A percentile compares a stretch with the other conserved stretches of the same genome.
These are phyloP conservation scores for Diutina scorzettiae DNA, from an alignment of 1,139 yeast species.

Conservation along the genomic window DNA sequence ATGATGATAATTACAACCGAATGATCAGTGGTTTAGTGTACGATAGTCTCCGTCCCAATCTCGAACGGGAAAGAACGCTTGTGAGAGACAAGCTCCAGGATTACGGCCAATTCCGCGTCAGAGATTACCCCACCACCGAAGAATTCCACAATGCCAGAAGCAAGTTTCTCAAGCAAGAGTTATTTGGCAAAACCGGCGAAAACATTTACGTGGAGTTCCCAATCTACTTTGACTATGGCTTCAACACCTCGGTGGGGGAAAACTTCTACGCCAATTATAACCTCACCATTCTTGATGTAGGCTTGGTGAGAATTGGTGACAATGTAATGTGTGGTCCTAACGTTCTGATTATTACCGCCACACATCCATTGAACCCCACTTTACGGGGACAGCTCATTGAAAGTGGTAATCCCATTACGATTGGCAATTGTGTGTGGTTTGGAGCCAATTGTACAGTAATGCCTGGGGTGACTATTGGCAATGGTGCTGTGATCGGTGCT, in stretches of 20 bases:
- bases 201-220: slow-evolving; percentile 39
- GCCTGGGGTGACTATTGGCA: slow-evolving; percentile 60
- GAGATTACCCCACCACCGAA: slow-evolving; percentile 22
- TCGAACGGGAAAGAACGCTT: slow-evolving; percentile 15
- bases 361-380: slow-evolving; percentile 47
- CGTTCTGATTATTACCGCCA: slow-evolving; percentile 47
- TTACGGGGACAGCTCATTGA: slow-evolving; percentile 35
- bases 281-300: slow-evolving; percentile 43
- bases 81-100: slow-evolving; percentile 25
- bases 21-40: slow-evolving; percentile 27
- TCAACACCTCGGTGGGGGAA: slow-evolving; percentile 38
- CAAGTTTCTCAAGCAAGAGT: slow-evolving; percentile 19
- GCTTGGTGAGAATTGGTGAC: slow-evolving; percentile 51
- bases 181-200: slow-evolving; percentile 34
- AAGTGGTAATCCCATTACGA: slow-evolving; percentile 41
- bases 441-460: slow-evolving; percentile 43
- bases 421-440: slow-evolving; percentile 59
- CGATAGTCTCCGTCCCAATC: slow-evolving; percentile 19
- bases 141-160: slow-evolving; percentile 19
- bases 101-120: slow-evolving; percentile 5
- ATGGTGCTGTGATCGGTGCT: slow-evolving; percentile 53
- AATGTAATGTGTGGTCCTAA: slow-evolving; percentile 53
- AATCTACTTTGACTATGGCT: slow-evolving; percentile 47
- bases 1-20: slow-evolving; percentile 25
- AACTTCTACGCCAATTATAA: slow-evolving; percentile 45